A percentile compares a stretch with the other conserved stretches of the same genome.
Conservation (phyloP, 2,329 filamentous ascomycete species). For the Gremmenia infestans region DNA sequence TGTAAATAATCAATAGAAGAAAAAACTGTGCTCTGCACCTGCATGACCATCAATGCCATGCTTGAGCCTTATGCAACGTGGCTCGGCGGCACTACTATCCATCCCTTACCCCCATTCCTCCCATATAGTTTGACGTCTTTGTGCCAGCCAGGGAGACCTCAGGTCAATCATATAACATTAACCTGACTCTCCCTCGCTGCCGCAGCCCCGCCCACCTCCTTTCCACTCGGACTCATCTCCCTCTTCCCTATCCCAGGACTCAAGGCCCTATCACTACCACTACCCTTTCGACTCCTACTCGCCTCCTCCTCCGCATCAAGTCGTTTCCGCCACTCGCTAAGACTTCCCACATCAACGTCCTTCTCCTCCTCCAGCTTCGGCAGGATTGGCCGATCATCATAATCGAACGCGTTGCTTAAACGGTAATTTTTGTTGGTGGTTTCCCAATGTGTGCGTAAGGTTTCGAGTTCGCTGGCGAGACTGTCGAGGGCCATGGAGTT, state of each 20-base stretch:
- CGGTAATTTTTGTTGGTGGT: conserved; percentile 93
- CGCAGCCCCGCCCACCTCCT: conserved; percentile 12
- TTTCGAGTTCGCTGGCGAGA: conserved; percentile 86
- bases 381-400: conserved; percentile 39
- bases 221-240: conserved; percentile 28
- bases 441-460: conserved; percentile 88
- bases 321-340: conserved; percentile 76
- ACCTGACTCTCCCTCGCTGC: conserved; percentile 7
- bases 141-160: no score
- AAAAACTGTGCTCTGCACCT: no score
- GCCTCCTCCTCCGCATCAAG: conserved; percentile 50
- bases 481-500: conserved; percentile 77
- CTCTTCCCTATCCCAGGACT: conserved; percentile 12
- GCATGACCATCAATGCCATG: no score
- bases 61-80: no score
- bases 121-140: no score
- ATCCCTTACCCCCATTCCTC: no score
- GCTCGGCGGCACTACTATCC: no score
- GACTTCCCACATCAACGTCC: conserved; percentile 51
- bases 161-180: conserved; percentile 15
- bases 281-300: conserved; percentile 20
- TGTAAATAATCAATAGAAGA: no score
- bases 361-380: conserved; percentile 38
- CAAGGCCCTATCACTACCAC: conserved; percentile 6
- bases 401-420: conserved; percentile 83